Evolutionary conservation across 2,329 filamentous ascomycete species (phyloP), one percentile per base, ranked within the genome.

Genomic region (Dactylellina parvicollis): DNA sequence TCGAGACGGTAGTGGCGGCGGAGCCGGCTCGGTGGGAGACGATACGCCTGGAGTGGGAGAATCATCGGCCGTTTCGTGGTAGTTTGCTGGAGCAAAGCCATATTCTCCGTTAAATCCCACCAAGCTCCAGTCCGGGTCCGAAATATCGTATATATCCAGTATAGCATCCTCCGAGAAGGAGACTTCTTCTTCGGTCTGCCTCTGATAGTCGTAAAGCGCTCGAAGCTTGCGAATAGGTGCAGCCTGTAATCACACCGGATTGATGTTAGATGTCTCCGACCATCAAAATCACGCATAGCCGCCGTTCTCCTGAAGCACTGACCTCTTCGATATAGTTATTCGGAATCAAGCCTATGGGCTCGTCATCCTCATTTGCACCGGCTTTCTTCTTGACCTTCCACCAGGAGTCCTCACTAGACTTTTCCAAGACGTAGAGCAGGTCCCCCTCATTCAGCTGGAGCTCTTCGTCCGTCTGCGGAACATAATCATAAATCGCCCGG

Each of bases 301-400:
- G 32, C 20, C 10, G 30, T 57, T 71, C 50, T 55, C 54, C 44
- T 56, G 49, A 65, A 57, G 34, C 66, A 81, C 88, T 83, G 83
- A 96, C 92, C 89, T 96, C 88, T 83, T 97, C 90, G 65, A 99
- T 86, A 80, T 99, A 99, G 81, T 97, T 99, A 80, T 91, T 93
- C 12, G 95, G 95, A 71, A 99, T 89, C 79, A 97, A 82, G 72
- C 93, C 93, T 77, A 92, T 88, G 2, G 93, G 93, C 82, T 97
- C 93, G 44, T 96, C 93, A 42, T 96, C 92, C 44, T 96, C 92
- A 36, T 93, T 91, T 24, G 84, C 86, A 30, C 86, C 87, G 75
- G 92, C 92, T 83, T 89, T 92, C 85, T 96, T 96, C 85, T 96
- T 96, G 50, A 91, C 92, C 81, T 89, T 95, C 95, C 95, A 98